Evolutionary conservation across 202 grass and related monocot genomes (phyloP).

Genomic region (Cymbopogon flexuosus): DNA sequence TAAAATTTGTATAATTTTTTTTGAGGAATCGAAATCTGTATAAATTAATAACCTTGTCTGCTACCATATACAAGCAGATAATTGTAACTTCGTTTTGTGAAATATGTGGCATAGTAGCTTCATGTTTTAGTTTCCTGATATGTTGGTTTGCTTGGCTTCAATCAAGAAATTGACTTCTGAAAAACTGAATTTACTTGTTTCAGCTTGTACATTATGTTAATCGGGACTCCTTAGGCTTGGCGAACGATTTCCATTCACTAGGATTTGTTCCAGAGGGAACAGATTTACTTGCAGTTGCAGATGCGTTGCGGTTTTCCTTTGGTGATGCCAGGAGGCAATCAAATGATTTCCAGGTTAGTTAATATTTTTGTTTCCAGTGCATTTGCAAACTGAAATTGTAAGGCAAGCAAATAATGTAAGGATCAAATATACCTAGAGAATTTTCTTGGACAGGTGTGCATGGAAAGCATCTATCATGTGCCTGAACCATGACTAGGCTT

Average conservation of each 20-base stretch:
- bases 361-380: neutral
- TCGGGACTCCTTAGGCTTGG: conserved; percentile 72
- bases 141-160: conserved; percentile 27
- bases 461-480: neutral
- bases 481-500: neutral
- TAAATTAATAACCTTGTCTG: neutral
- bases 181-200: conserved; percentile 31
- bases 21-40: neutral
- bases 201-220: conserved; percentile 98
- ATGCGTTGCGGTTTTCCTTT: conserved; percentile 60
- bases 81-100: neutral
- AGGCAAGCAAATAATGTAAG: neutral
- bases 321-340: conserved; percentile 62
- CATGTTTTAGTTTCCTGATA: neutral
- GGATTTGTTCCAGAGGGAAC: conserved; percentile 93
- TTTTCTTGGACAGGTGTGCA: neutral
- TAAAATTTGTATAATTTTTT: neutral
- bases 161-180: conserved; percentile 5
- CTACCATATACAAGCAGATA: conserved; percentile 8
- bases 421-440: neutral
- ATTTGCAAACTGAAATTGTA: neutral
- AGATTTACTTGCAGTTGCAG: conserved; percentile 67
- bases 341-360: conserved; percentile 84
- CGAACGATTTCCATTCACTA: conserved; percentile 92
- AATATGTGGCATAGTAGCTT: neutral